These are phyloP conservation scores for Fusarium brevicatenulatum DNA, from an alignment of 2,329 filamentous ascomycete species.

Conservation along the genomic window DNA sequence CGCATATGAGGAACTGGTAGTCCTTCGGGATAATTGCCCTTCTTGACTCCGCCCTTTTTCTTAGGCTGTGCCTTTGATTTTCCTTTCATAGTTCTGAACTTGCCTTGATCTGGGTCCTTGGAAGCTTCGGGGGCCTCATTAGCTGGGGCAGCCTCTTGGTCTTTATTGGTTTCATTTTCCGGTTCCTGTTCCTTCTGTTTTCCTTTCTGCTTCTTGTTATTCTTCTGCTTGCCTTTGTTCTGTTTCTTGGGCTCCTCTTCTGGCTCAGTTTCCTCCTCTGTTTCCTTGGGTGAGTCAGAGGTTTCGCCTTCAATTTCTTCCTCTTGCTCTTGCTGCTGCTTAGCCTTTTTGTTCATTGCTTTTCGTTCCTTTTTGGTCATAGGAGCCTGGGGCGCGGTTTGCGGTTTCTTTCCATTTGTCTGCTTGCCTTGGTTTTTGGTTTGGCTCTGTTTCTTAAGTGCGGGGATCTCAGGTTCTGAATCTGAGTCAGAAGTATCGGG, in stretches of 20 bases:
- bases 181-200: slow-evolving; percentile 30
- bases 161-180: slow-evolving; percentile 21
- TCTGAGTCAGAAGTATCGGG: slow-evolving; percentile 39
- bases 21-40: slow-evolving; percentile 43
- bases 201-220: slow-evolving; percentile 19
- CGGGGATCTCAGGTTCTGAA: slow-evolving; percentile 5
- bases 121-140: slow-evolving; percentile 11
- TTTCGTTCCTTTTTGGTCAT: slow-evolving; percentile 32
- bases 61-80: slow-evolving; percentile 25
- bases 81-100: slow-evolving; percentile 16
- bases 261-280: slow-evolving; percentile 22
- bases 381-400: slow-evolving; percentile 27
- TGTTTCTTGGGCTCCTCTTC: slow-evolving; percentile 13
- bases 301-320: slow-evolving; percentile 23
- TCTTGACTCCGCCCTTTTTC: slow-evolving; percentile 33
- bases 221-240: slow-evolving; percentile 23
- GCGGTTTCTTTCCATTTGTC: slow-evolving; percentile 20
- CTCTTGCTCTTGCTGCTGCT: slow-evolving; percentile 19
- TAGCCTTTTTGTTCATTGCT: slow-evolving; percentile 14
- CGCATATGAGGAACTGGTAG: slow-evolving; percentile 47
- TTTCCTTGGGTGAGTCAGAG: slow-evolving; percentile 26
- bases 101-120: slow-evolving; percentile 33
- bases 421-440: slow-evolving; percentile 32
- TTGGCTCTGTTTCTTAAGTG: slow-evolving; percentile 26
- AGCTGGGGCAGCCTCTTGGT: slow-evolving; percentile 10